Percentiles rank a stretch among this genome's conserved stretches.
Conservation (phyloP, 257 asterid genomes). For the Ophiorrhiza pumila region DNA sequence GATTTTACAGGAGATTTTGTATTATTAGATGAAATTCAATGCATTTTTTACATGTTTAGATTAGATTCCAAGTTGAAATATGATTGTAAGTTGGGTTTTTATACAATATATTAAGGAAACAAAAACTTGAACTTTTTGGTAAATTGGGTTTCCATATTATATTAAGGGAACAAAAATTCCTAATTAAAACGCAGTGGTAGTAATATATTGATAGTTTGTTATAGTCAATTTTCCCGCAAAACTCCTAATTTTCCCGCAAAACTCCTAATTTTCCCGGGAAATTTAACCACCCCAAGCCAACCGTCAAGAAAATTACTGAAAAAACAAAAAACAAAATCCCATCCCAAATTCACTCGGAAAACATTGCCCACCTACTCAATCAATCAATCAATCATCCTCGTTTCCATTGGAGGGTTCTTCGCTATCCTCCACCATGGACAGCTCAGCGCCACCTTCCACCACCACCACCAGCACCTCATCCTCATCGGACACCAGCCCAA, state of each 20-base stretch:
- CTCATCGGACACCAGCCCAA: conserved; percentile 25
- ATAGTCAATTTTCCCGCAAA: no score
- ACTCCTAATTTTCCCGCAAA: conserved; percentile 32
- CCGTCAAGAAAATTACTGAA: not conserved
- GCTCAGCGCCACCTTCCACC: conserved; percentile 12
- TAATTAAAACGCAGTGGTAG: no score
- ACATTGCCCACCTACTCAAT: conserved; percentile 4
- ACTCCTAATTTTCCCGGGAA: conserved; percentile 41
- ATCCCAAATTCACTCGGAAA: not conserved
- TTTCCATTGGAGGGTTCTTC: not conserved
- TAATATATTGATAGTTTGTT: no score
- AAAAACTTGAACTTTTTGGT: no score
- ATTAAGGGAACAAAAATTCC: no score
- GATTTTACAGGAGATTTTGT: no score
- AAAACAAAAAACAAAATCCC: not conserved
- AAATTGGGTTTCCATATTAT: no score
- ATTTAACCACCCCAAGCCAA: conserved; percentile 10
- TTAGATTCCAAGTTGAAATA: no score
- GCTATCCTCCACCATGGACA: conserved; percentile 23
- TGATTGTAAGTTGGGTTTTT: no score
- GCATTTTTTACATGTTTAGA: no score
- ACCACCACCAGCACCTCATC: conserved; percentile 9
- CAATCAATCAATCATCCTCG: not conserved
- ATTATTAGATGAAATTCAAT: no score
- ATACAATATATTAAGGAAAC: no score